Evolutionary conservation across 2,329 filamentous ascomycete genomes (phyloP).

Genomic region (Aspergillus neotritici): DNA sequence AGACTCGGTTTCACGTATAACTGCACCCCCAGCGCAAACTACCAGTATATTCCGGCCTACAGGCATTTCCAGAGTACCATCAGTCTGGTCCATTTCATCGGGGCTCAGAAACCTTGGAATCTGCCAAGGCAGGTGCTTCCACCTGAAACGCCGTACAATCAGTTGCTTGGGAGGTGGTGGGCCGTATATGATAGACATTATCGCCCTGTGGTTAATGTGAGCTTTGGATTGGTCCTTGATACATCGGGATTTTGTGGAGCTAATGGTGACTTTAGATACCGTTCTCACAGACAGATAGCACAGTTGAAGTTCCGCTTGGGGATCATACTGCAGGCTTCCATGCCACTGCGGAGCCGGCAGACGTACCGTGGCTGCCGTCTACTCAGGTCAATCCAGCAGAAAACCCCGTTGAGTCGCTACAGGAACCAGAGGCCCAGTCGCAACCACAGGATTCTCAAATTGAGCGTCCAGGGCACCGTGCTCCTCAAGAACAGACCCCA

Average conservation of each 20-base stretch:
- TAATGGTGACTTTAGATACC: slow-evolving; percentile 4
- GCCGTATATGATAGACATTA: slow-evolving; percentile 88
- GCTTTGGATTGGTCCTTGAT: background rate
- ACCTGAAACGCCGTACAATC: slow-evolving; percentile 56
- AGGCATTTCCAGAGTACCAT: slow-evolving; percentile 87
- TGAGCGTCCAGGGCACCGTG: too few species aligned
- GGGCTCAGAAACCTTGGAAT: slow-evolving; percentile 82
- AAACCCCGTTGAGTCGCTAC: too few species aligned
- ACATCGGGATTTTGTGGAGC: background rate
- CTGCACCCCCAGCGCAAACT: slow-evolving; percentile 91
- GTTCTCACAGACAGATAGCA: background rate
- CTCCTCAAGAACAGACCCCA: too few species aligned
- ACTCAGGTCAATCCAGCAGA: too few species aligned
- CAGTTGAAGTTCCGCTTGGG: background rate
- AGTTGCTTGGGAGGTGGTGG: slow-evolving; percentile 89
- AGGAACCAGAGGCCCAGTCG: background rate
- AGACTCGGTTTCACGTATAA: slow-evolving; percentile 94
- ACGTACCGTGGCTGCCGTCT: too few species aligned
- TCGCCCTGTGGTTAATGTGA: slow-evolving; percentile 34
- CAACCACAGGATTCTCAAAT: too few species aligned
- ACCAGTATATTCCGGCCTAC: slow-evolving; percentile 95
- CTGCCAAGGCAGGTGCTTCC: slow-evolving; percentile 42
- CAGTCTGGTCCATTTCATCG: slow-evolving; percentile 91
- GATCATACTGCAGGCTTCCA: too few species aligned
- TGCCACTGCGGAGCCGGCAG: too few species aligned